phyloP scores from a whole-genome alignment of 345 rosid species.

The Fremontodendron californicum region DNA sequence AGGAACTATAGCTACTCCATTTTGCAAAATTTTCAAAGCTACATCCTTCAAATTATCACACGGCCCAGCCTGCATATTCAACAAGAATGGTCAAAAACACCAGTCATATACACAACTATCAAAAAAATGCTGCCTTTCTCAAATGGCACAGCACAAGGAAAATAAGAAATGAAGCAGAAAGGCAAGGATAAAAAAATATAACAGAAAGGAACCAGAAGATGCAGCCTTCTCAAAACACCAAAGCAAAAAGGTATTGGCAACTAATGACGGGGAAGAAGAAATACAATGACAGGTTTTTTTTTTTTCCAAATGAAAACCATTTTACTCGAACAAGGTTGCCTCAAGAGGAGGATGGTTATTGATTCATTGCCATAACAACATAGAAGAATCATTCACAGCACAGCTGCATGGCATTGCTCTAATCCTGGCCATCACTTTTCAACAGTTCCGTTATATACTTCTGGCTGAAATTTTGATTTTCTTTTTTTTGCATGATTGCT shows the following conservation, averaged over 20 bases:
- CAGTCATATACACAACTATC: background rate
- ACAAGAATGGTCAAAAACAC: background rate
- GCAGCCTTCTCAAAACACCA: background rate
- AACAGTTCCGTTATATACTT: background rate
- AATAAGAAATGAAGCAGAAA: background rate
- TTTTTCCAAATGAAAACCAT: background rate
- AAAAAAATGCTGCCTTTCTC: background rate
- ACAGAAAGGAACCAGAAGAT: background rate
- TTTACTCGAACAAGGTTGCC: background rate
- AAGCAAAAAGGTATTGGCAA: background rate
- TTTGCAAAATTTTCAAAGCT: slow-evolving; percentile 45
- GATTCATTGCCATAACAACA: background rate
- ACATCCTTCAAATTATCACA: slow-evolving; percentile 47
- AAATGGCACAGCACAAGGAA: background rate
- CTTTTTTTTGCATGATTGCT: background rate
- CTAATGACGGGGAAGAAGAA: background rate
- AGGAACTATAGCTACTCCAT: slow-evolving; percentile 41
- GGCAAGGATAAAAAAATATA: background rate
- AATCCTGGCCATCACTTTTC: background rate
- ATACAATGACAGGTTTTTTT: background rate
- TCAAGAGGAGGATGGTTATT: background rate
- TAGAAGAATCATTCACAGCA: background rate
- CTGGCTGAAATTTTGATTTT: background rate
- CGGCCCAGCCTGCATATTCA: slow-evolving; percentile 49
- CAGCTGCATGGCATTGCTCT: background rate